phyloP scores from a whole-genome alignment of 768 basidiomycete genomes.

The Podaxis sp. region DNA sequence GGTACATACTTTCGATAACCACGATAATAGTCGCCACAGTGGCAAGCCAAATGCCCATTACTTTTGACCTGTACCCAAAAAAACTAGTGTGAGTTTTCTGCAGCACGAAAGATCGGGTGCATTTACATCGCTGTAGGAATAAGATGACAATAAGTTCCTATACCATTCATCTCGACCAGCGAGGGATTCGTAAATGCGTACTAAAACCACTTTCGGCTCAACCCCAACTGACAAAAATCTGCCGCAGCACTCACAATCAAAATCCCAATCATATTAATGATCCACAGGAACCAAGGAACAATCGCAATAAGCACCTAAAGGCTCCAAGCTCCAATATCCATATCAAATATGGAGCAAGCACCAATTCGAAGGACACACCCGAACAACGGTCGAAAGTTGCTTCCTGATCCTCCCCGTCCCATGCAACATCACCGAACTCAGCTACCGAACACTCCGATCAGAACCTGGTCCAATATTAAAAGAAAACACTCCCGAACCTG shows the following conservation, averaged over 20 bases:
- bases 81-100: background rate
- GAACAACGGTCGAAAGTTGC: background rate
- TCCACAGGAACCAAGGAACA: conserved; percentile 9
- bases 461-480: background rate
- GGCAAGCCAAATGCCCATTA: conserved; percentile 6
- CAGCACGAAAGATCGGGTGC: background rate
- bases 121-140: background rate
- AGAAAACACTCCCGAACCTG: background rate
- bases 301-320: background rate
- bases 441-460: background rate
- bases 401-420: background rate
- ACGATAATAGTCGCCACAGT: background rate
- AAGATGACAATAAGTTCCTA: conserved; percentile 11
- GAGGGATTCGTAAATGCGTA: background rate
- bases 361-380: background rate
- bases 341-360: background rate
- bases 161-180: background rate
- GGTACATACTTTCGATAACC: conserved; percentile 4
- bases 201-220: background rate
- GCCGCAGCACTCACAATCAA: background rate
- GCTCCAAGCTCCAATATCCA: background rate
- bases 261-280: background rate
- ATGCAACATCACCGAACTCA: conserved; percentile 1
- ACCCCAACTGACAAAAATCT: background rate
- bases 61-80: background rate